These are phyloP conservation scores for Phytopythium sindhum DNA, from an alignment of 352 stramenopile genomes.

Conservation along the genomic window DNA sequence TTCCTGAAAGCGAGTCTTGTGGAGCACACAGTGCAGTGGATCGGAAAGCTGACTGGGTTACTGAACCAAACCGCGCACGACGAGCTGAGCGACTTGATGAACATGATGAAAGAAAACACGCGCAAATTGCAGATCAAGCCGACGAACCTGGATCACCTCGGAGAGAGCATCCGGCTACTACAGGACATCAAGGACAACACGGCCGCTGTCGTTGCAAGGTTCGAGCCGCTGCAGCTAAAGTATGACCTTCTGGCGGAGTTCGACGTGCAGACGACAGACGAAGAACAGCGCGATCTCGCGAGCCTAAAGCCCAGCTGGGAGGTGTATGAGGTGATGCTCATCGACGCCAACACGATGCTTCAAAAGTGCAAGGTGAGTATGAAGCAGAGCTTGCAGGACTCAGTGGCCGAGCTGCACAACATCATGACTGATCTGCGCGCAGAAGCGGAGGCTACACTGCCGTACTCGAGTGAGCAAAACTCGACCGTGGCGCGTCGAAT, in stretches of 20 bases:
- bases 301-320: conserved; percentile 81
- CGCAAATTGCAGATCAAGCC: conserved; percentile 83
- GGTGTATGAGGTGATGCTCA: conserved; percentile 79
- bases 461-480: conserved; percentile 66
- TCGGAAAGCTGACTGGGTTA: conserved; percentile 89
- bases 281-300: conserved; percentile 72
- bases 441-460: conserved; percentile 71
- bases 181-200: conserved; percentile 86
- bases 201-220: conserved; percentile 60
- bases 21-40: conserved; percentile 92
- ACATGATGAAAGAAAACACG: conserved; percentile 88
- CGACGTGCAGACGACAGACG: conserved; percentile 85
- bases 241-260: conserved; percentile 87
- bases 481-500: conserved; percentile 54
- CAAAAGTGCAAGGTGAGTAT: conserved; percentile 94
- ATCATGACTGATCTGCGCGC: conserved; percentile 79
- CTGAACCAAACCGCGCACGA: conserved; percentile 90
- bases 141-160: conserved; percentile 88
- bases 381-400: conserved; percentile 94
- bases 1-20: conserved; percentile 90
- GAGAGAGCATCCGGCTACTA: conserved; percentile 87
- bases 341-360: conserved; percentile 86
- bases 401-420: conserved; percentile 80
- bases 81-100: conserved; percentile 84
- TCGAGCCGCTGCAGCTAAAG: conserved; percentile 84